A percentile compares a stretch with the other conserved stretches of the same genome.
phyloP scores from a whole-genome alignment of 140 eudicot species.

The Ambrosia hybrid region DNA sequence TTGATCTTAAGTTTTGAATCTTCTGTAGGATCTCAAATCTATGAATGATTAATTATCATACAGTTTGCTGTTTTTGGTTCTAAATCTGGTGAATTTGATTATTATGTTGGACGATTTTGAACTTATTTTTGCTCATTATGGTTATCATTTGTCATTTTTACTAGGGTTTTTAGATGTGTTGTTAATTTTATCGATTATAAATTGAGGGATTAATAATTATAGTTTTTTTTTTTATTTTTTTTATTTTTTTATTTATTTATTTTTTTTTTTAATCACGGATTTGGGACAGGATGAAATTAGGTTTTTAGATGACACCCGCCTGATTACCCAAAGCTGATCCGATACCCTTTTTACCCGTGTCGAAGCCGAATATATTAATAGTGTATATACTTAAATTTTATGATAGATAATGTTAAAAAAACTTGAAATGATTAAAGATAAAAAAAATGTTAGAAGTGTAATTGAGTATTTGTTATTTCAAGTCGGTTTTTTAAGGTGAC shows the following conservation, averaged over 20 bases:
- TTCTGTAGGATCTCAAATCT: conserved; percentile 15
- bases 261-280: neutral
- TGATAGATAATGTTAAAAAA: neutral
- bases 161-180: neutral
- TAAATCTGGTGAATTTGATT: conserved; percentile 6
- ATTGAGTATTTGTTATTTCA: neutral
- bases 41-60: neutral
- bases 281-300: too few relatives aligned
- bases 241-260: neutral
- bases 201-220: neutral
- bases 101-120: neutral
- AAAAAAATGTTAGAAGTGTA: neutral
- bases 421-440: neutral
- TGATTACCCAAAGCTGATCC: neutral
- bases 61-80: neutral
- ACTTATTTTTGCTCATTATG: conserved; percentile 6
- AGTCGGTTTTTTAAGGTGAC: neutral
- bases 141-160: neutral
- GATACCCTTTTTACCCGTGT: neutral
- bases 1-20: conserved; percentile 14
- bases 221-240: neutral
- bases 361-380: neutral
- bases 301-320: neutral
- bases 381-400: too few relatives aligned
- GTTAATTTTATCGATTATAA: neutral